These are phyloP conservation scores for Yarrowia sp. DNA, from an alignment of 805 yeast species.

Conservation along the genomic window DNA sequence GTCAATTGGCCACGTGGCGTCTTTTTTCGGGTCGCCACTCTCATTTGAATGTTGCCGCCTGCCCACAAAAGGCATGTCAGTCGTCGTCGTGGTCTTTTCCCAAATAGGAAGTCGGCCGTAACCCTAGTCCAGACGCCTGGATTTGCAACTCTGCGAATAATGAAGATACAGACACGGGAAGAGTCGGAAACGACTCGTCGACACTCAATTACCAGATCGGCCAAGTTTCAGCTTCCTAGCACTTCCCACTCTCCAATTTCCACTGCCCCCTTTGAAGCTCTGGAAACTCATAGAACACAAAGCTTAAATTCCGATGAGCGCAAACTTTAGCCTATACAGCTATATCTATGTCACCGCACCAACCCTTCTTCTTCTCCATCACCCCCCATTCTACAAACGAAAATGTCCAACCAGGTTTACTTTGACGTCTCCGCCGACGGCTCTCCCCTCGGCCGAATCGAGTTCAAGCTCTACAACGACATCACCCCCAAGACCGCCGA, in stretches of 20 bases:
- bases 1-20: too few relatives aligned
- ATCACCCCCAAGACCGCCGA: constrained; percentile 94
- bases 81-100: constrained; percentile 8
- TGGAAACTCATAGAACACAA: constrained; percentile 9
- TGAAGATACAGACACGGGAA: not conserved
- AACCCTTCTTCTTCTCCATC: not conserved
- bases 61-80: too few relatives aligned
- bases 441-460: constrained; percentile 73
- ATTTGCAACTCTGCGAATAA: not conserved
- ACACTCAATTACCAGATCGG: not conserved
- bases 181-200: not conserved
- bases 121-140: not conserved
- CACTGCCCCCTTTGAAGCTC: not conserved
- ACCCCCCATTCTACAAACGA: not conserved
- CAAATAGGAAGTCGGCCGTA: not conserved
- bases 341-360: not conserved
- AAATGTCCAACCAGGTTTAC: constrained; percentile 25
- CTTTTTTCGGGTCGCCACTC: too few relatives aligned
- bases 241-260: not conserved
- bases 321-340: constrained; percentile 10
- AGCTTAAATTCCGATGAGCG: constrained; percentile 3
- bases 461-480: constrained; percentile 84
- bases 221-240: not conserved
- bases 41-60: too few relatives aligned
- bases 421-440: constrained; percentile 35